Conservation (phyloP, 352 stramenopile species). For the Phytopythium mirpurense region DNA sequence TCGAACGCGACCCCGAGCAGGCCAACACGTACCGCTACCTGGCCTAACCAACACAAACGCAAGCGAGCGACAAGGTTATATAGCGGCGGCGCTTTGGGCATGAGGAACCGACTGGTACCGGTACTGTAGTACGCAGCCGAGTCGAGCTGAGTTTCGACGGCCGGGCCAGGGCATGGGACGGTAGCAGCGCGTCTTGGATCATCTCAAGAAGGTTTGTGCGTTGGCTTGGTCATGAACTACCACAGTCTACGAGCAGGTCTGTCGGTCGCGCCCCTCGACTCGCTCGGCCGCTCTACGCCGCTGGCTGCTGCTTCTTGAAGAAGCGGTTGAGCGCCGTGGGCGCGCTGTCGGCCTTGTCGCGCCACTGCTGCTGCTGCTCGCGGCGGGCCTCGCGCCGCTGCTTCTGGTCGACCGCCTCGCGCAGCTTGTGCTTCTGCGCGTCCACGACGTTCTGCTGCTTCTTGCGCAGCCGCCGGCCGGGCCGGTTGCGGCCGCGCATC, state of each 20-base stretch:
- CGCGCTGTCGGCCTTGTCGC: conserved; percentile 65
- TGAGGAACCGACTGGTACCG: no score
- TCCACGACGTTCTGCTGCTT: conserved; percentile 99
- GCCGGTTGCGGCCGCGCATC: conserved; percentile 96
- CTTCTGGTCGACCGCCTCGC: conserved; percentile 77
- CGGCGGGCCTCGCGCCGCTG: conserved; percentile 65
- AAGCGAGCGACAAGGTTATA: background rate
- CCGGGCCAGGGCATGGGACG: no score
- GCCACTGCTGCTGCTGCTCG: conserved; percentile 76
- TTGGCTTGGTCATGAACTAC: no score
- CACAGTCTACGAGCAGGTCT: no score
- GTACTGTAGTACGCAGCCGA: no score
- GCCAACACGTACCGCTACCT: conserved; percentile 96
- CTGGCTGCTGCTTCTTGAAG: conserved; percentile 59
- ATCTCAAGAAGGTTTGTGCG: no score
- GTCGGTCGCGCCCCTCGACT: no score
- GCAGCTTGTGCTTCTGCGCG: conserved; percentile 89
- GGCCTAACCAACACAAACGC: conserved; percentile 41
- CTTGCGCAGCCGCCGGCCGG: conserved; percentile 93
- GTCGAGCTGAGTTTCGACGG: no score
- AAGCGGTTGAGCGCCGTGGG: conserved; percentile 85
- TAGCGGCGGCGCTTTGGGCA: background rate
- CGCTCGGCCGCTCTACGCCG: background rate
- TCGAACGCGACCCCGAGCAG: conserved; percentile 96
- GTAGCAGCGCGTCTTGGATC: no score